A percentile compares a stretch with the other conserved stretches of the same genome.
Evolutionary conservation across 1,139 yeast species (phyloP).

Genomic region (Yamadazyma dushanensis): DNA sequence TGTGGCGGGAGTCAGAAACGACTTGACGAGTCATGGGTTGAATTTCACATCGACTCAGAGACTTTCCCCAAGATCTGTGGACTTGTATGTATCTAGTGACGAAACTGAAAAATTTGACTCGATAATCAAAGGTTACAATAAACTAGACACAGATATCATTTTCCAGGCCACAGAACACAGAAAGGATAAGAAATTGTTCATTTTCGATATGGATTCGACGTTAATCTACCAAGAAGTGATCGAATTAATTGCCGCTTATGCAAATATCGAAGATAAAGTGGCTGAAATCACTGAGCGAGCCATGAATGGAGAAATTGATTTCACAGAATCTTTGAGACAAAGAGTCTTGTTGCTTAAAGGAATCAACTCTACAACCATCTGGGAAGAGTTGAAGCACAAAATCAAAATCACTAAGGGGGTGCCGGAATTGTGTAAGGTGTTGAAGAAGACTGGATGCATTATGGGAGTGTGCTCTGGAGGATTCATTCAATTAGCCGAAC

Average conservation of each 20-base stretch:
- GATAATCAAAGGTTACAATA: conserved; percentile 15
- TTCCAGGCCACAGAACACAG: conserved; percentile 35
- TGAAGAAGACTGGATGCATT: conserved; percentile 62
- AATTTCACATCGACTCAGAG: conserved; percentile 3
- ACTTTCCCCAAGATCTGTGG: conserved; percentile 22
- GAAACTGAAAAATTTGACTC: conserved; percentile 7
- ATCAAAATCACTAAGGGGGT: conserved; percentile 84
- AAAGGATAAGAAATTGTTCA: conserved; percentile 62
- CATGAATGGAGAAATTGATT: conserved; percentile 96
- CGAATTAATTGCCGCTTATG: conserved; percentile 79
- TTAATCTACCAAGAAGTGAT: conserved; percentile 95
- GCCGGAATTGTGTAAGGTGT: conserved; percentile 59
- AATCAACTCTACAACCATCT: conserved; percentile 66
- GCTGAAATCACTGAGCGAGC: conserved; percentile 83
- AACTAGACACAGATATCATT: conserved; percentile 30
- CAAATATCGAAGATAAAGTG: conserved; percentile 33
- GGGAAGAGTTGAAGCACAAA: conserved; percentile 75
- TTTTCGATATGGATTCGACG: conserved; percentile 98
- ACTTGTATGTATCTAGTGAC: conserved; percentile 13
- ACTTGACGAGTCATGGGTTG: neutral
- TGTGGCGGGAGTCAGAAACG: neutral
- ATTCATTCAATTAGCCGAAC: conserved; percentile 81
- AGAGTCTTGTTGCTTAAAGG: conserved; percentile 82
- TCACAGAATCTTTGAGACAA: conserved; percentile 73
- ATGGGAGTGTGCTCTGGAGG: conserved; percentile 95